A percentile compares a stretch with the other conserved stretches of the same genome.
phyloP scores from a whole-genome alignment of 345 rosid species.

The Boechera retrofracta region DNA sequence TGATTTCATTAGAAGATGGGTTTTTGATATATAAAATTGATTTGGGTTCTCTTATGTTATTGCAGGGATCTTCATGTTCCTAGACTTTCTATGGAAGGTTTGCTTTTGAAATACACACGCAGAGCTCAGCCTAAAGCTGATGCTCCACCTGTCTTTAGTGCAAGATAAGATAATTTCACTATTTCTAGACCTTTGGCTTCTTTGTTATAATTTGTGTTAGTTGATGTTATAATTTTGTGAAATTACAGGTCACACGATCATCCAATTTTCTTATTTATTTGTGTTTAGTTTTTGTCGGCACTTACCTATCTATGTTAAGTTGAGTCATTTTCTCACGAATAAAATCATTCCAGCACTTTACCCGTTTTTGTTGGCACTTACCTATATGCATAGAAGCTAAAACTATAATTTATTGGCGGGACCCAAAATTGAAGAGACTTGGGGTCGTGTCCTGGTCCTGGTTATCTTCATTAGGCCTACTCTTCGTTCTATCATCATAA shows the following conservation, averaged over 20 bases:
- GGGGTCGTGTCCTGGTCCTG: background rate
- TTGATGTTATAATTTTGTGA: background rate
- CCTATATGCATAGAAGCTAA: background rate
- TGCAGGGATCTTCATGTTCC: slow-evolving; percentile 87
- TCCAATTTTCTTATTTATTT: background rate
- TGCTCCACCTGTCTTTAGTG: slow-evolving; percentile 76
- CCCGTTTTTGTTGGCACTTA: background rate
- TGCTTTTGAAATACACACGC: slow-evolving; percentile 85
- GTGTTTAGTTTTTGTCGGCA: background rate
- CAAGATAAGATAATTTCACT: slow-evolving; percentile 59
- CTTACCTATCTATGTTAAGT: too few relatives aligned
- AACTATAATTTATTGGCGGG: slow-evolving; percentile 6
- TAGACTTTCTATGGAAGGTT: slow-evolving; percentile 80
- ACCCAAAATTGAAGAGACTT: slow-evolving; percentile 1
- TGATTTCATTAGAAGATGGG: background rate
- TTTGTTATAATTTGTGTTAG: background rate
- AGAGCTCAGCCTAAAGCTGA: slow-evolving; percentile 71
- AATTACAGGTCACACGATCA: background rate
- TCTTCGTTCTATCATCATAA: background rate
- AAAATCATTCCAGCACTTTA: too few relatives aligned
- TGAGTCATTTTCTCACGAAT: too few relatives aligned
- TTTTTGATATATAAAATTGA: background rate
- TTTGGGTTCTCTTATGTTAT: slow-evolving; percentile 10
- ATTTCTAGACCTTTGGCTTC: background rate
- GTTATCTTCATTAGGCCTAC: background rate